Percentiles rank a stretch among this genome's conserved stretches.
Conservation (phyloP, 768 basidiomycete species). For the Suillus variegatus region DNA sequence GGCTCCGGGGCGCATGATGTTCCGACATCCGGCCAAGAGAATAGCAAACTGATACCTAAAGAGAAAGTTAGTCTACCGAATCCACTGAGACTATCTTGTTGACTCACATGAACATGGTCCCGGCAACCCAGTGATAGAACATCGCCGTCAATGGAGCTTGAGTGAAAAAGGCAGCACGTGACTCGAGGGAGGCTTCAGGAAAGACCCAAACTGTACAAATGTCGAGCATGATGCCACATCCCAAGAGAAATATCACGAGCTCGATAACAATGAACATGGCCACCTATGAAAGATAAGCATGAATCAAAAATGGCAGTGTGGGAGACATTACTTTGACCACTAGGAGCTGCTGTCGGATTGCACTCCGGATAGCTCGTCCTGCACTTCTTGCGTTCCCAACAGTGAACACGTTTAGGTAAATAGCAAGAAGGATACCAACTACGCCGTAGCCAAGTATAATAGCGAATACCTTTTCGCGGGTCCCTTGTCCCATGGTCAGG, state of each 20-base stretch:
- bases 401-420: slow-evolving; percentile 76
- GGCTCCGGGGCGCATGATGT: slow-evolving; percentile 85
- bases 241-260: slow-evolving; percentile 84
- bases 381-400: slow-evolving; percentile 75
- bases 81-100: background rate
- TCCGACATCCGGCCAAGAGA: slow-evolving; percentile 76
- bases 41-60: slow-evolving; percentile 89
- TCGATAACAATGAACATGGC: slow-evolving; percentile 92
- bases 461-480: slow-evolving; percentile 67
- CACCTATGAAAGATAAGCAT: slow-evolving; percentile 51
- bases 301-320: slow-evolving; percentile 2
- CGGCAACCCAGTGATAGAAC: slow-evolving; percentile 92
- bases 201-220: slow-evolving; percentile 84
- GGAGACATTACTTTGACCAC: slow-evolving; percentile 72
- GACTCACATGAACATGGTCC: slow-evolving; percentile 88
- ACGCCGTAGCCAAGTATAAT: slow-evolving; percentile 75
- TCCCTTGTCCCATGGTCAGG: slow-evolving; percentile 64
- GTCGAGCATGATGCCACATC: slow-evolving; percentile 85
- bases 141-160: slow-evolving; percentile 79
- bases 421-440: slow-evolving; percentile 53
- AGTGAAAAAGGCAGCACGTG: slow-evolving; percentile 64
- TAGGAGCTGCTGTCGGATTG: slow-evolving; percentile 78
- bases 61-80: slow-evolving; percentile 6
- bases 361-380: slow-evolving; percentile 70
- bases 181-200: slow-evolving; percentile 66